Conservation (phyloP, 129 eudicot genomes). For the Pulicaria dysenterica region DNA sequence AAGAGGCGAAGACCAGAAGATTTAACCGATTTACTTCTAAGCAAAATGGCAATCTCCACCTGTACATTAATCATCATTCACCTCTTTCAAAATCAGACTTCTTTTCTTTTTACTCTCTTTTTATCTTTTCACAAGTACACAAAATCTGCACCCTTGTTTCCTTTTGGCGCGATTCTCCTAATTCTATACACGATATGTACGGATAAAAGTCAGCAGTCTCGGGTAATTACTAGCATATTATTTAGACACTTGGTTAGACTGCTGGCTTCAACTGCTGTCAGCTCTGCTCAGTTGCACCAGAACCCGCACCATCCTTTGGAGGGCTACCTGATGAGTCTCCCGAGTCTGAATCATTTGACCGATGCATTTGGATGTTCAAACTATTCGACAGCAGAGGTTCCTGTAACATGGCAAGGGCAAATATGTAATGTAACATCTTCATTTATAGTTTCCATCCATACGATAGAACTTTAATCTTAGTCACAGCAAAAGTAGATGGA, state of each 20-base stretch:
- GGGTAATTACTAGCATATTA: constrained; percentile 20
- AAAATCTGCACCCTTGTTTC: constrained; percentile 45
- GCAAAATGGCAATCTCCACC: constrained; percentile 36
- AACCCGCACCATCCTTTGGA: constrained; percentile 44
- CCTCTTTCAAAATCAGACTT: constrained; percentile 32
- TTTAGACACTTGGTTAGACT: constrained; percentile 33
- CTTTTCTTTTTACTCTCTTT: background rate
- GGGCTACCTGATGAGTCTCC: constrained; percentile 49
- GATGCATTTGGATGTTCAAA: constrained; percentile 54
- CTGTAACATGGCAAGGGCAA: constrained; percentile 25
- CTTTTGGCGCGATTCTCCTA: constrained; percentile 34
- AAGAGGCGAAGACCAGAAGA: constrained; percentile 36
- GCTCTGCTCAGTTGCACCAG: constrained; percentile 34
- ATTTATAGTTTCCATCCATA: background rate
- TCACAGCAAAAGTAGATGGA: background rate
- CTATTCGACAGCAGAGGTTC: constrained; percentile 52
- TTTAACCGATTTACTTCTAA: constrained; percentile 26
- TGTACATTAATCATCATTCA: constrained; percentile 32
- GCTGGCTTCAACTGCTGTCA: constrained; percentile 42
- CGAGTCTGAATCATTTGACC: constrained; percentile 49
- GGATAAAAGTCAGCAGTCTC: constrained; percentile 38
- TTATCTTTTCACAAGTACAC: constrained; percentile 43
- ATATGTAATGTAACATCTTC: background rate
- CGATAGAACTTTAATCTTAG: background rate
- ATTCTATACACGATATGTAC: constrained; percentile 47